Conservation (phyloP, 371 early-diverging fungal genomes). For the Actinomortierella ambigua region DNA sequence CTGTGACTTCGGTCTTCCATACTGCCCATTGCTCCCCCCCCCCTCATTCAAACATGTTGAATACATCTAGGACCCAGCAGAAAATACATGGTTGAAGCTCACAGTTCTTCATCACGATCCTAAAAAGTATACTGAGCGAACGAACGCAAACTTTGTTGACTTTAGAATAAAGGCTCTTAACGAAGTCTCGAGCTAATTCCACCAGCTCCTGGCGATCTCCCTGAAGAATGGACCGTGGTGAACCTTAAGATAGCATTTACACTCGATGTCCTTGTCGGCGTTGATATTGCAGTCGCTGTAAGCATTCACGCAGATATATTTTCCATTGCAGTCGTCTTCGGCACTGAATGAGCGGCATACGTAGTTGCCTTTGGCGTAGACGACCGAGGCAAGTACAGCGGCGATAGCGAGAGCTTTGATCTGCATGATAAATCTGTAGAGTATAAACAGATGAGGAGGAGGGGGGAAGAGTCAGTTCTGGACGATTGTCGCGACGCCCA, state of each 20-base stretch:
- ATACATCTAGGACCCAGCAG: too few relatives aligned
- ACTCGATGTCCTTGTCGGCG: background rate
- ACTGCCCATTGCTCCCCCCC: too few relatives aligned
- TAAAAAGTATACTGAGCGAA: too few relatives aligned
- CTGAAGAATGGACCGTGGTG: background rate
- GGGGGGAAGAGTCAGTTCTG: background rate
- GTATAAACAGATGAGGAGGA: background rate
- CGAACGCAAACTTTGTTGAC: too few relatives aligned
- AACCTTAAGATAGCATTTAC: slow-evolving; percentile 2
- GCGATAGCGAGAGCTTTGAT: background rate
- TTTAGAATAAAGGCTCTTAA: too few relatives aligned
- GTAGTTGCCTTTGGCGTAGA: background rate
- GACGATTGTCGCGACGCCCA: background rate
- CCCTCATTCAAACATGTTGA: too few relatives aligned
- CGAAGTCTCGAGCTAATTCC: too few relatives aligned
- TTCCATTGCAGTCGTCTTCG: background rate
- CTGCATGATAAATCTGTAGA: background rate
- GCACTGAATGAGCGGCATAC: background rate
- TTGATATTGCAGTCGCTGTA: background rate
- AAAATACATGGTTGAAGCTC: too few relatives aligned
- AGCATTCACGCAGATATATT: slow-evolving; percentile 1
- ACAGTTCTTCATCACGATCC: too few relatives aligned
- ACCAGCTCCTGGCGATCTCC: background rate
- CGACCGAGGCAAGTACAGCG: background rate
- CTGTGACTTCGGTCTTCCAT: too few relatives aligned